Conservation (phyloP, 2,329 filamentous ascomycete genomes). For the Trichothecium roseum region DNA sequence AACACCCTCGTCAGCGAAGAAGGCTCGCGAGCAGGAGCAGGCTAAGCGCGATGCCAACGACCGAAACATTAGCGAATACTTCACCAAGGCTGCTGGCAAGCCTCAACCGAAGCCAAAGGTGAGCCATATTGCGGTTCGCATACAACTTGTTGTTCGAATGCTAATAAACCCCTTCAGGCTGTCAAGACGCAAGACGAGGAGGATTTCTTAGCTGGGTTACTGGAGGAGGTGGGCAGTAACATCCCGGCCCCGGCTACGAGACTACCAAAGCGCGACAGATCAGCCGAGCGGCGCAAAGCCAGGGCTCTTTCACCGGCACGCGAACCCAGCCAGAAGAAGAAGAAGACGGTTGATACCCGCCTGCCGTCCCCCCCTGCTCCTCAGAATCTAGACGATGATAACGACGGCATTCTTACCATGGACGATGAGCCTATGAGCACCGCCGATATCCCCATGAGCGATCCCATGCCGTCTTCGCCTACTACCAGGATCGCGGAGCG, state of each 20-base stretch:
- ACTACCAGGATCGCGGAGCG: constrained; percentile 68
- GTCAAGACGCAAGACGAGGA: constrained; percentile 78
- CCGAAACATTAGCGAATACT: constrained; percentile 89
- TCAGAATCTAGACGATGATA: constrained; percentile 36
- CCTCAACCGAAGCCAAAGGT: constrained; percentile 74
- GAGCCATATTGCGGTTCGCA: constrained; percentile 5
- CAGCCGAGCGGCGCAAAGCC: constrained; percentile 66
- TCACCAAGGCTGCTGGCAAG: constrained; percentile 63
- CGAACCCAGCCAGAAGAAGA: constrained; percentile 43
- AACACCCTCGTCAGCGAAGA: constrained; percentile 50
- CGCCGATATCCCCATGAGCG: constrained; percentile 64
- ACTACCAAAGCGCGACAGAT: constrained; percentile 54
- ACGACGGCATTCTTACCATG: constrained; percentile 40
- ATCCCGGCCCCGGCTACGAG: constrained; percentile 43
- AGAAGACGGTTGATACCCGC: constrained; percentile 40
- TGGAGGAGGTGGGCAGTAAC: constrained; percentile 82
- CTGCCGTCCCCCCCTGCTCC: constrained; percentile 35
- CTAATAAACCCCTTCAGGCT: constrained; percentile 34
- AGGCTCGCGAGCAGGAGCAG: constrained; percentile 79
- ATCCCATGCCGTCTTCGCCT: constrained; percentile 79
- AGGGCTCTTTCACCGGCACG: constrained; percentile 70
- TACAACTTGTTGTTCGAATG: constrained; percentile 10
- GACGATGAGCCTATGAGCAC: constrained; percentile 48
- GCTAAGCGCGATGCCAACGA: constrained; percentile 80
- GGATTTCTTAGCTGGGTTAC: constrained; percentile 72